Conservation (phyloP, 1,284 basidiomycete genomes). For the Athelia psychrophila region DNA sequence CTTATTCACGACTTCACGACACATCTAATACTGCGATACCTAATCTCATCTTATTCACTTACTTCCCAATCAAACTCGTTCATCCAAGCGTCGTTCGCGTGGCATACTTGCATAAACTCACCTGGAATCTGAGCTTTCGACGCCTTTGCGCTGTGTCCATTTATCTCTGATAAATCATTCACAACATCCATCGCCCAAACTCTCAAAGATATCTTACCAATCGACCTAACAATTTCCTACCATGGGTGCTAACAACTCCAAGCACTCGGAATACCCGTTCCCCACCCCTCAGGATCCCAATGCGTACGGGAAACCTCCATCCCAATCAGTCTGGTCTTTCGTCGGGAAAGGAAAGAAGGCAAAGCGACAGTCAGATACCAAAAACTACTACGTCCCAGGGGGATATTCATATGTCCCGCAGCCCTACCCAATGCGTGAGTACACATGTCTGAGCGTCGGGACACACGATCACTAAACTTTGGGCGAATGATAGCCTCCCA, state of each 20-base stretch:
- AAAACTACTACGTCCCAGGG: not conserved
- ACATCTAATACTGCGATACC: too few species aligned
- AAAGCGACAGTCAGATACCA: not conserved
- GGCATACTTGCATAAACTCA: too few species aligned
- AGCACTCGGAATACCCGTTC: not conserved
- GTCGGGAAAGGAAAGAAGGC: not conserved
- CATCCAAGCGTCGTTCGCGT: too few species aligned
- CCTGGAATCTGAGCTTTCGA: too few species aligned
- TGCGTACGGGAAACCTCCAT: not conserved
- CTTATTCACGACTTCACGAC: too few species aligned
- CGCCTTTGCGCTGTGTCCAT: too few species aligned
- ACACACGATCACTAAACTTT: not conserved
- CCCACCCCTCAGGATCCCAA: not conserved
- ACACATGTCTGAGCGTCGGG: not conserved
- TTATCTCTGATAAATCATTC: too few species aligned
- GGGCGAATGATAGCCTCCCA: not conserved
- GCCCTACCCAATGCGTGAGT: not conserved
- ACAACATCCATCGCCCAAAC: too few species aligned
- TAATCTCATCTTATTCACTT: too few species aligned
- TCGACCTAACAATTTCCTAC: too few species aligned
- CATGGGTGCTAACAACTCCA: not conserved
- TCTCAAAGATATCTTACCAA: too few species aligned
- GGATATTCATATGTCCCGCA: not conserved
- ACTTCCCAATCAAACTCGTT: too few species aligned
- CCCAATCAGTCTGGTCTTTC: not conserved